A percentile compares a stretch with the other conserved stretches of the same genome.
Conservation (phyloP, 495 filamentous ascomycete species). For the Penicilliopsis zonata region DNA sequence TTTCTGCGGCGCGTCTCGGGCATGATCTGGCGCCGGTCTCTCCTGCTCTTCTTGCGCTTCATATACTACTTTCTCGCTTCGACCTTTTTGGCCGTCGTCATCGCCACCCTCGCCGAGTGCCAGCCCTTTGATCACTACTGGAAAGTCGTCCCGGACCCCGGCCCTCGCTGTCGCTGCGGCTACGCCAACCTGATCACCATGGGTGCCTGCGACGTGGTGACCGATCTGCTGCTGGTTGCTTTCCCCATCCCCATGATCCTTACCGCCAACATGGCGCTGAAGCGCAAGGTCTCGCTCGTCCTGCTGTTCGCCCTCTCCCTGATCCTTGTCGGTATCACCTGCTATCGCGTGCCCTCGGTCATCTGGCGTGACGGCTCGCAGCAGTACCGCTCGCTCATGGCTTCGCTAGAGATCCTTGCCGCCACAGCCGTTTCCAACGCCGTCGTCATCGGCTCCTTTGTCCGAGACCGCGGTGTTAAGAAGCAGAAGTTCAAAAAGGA, state of each 20-base stretch:
- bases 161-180: conserved; percentile 68
- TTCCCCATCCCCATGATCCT: conserved; percentile 85
- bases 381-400: conserved; percentile 63
- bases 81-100: conserved; percentile 69
- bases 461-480: conserved; percentile 67
- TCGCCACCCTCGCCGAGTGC: conserved; percentile 77
- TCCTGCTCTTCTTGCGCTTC: conserved; percentile 50
- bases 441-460: conserved; percentile 70
- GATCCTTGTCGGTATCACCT: conserved; percentile 58
- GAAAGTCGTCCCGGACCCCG: conserved; percentile 85
- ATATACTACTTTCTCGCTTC: conserved; percentile 62
- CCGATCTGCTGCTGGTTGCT: conserved; percentile 73
- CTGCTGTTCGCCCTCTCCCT: conserved; percentile 74
- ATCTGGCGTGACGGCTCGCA: conserved; percentile 51
- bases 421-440: conserved; percentile 67
- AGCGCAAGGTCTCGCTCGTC: conserved; percentile 53
- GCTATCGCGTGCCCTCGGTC: conserved; percentile 65
- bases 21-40: conserved; percentile 56
- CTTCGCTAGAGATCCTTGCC: conserved; percentile 66
- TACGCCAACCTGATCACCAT: conserved; percentile 80
- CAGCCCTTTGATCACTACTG: conserved; percentile 76
- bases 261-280: conserved; percentile 53
- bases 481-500: conserved; percentile 55
- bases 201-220: conserved; percentile 75
- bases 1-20: conserved; percentile 72